Evolutionary conservation across 2,329 filamentous ascomycete genomes (phyloP), one percentile per base, ranked within the genome.

Genomic region (Ilyonectria sp.): DNA sequence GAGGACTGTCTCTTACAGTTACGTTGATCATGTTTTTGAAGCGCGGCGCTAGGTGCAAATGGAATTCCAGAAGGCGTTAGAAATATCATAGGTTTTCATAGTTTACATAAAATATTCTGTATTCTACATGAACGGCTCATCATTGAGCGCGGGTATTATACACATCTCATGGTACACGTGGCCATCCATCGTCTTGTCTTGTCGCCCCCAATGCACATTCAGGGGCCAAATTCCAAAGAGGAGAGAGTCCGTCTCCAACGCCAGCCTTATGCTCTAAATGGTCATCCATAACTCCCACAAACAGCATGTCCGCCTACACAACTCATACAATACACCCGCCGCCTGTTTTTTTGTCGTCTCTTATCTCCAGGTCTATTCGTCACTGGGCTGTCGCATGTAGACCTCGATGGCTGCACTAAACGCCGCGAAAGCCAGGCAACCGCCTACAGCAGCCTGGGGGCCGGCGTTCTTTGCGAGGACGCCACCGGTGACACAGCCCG

Each of bases 351-450:
- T 23, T 37, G 9, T 26, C 54, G 17, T 21, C 40, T 8, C 55
- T n/a, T 46, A 5, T 65, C 52, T 15, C 29, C 29, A 17, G 35
- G 21, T 58, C 60, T 84, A 87, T 65, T 89, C 86, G 55, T 91
- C 89, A 80, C 84, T 89, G 72, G 93, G 92, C 86, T 92, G 92
- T 75, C 93, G 84, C 94, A 98, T 94, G 79, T 94, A 98, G 40
- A 90, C 90, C 86, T 98, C 95, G 79, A 98, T 98, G 1, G 95
- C 95, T 15, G 93, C 91, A 79, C 91, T 93, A 76, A 98, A 98
- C 1, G 94, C 95, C 63, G 96, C 96, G 81, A 99, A 99, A 1
- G 95, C 96, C 13, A 90, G 93, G 81, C 95, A 98, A 1, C 96
- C 96, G 4, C 97, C 87, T 2, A 91, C 92, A 56, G 94, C 93